Evolutionary conservation across 495 filamentous ascomycete species (phyloP), one percentile per base, ranked within the genome.

Genomic region (Aspergillus steynii): DNA sequence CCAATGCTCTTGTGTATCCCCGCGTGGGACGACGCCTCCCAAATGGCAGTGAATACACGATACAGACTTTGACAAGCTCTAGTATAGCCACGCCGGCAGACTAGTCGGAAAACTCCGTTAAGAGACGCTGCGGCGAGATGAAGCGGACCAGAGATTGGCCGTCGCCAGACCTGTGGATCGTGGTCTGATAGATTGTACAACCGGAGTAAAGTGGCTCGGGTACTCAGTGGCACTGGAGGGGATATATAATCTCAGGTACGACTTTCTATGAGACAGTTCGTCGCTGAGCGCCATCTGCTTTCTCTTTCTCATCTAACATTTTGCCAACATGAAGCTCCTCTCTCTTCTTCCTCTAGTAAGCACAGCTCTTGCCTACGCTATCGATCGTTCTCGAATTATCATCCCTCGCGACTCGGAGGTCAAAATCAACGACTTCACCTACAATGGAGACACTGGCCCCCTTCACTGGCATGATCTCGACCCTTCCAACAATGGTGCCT

Each of bases 391-490:
- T 42, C 37, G 10, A 42, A 14, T 42, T 14, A 42, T 10, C 12
- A 42, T 10, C 12, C 7, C 37, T 0, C 37, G 37, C 37, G 37
- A 42, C 12, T 42, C 37, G 1, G 7, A 15, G 12, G 29, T 32
- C 2, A n/a, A 53, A 8, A 4, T 25, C 45, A 20, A 7, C 7
- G 25, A 31, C 1, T 71, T 55, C 61, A 68, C 69, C 27, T 89
- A 89, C 62, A 77, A 72, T 10, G 83, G 77, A 15, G 54, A 61
- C 1, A 76, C 68, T 50, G 86, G 86, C 0, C 86, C 87, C 15
- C 60, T 88, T 54, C 77, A 82, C 63, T 90, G 87, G 87, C 75
- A 82, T 58, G 71, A 73, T 6, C 69, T 90, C 20, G 72, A 77
- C 50, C 48, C 49, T 9, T 70, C 73, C 3, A 72, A 66, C 42